Conservation (phyloP, 495 filamentous ascomycete species). For the Daldinia grandis region DNA sequence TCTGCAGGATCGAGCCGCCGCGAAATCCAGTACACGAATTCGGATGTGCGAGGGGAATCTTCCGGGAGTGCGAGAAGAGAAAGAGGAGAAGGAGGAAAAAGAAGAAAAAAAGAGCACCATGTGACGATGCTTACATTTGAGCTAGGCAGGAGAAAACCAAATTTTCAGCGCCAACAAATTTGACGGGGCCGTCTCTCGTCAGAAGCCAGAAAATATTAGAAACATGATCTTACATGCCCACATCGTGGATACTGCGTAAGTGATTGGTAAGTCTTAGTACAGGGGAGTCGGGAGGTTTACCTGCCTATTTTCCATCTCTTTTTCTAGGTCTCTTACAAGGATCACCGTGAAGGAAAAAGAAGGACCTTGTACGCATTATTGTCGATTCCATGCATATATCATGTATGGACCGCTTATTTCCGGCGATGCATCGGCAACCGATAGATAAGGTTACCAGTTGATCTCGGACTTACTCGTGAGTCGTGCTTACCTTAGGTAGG, state of each 20-base stretch:
- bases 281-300: not conserved
- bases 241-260: not conserved
- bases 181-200: not conserved
- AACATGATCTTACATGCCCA: not conserved
- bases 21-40: not conserved
- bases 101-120: not conserved
- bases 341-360: not conserved
- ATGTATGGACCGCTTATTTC: not conserved
- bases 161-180: not conserved
- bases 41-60: not conserved
- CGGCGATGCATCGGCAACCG: not conserved
- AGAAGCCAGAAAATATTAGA: not conserved
- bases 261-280: not conserved
- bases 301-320: not conserved
- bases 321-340: not conserved
- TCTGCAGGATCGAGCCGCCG: not conserved
- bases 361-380: too few species aligned
- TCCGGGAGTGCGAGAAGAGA: not conserved
- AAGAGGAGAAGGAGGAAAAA: not conserved
- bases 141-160: not conserved
- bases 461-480: not conserved
- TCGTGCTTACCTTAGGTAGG: too few species aligned
- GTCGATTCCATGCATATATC: not conserved
- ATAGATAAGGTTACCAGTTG: not conserved
- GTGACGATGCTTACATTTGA: not conserved